Conservation (phyloP, 2,329 filamentous ascomycete species). For the Botrytis pseudocinerea region DNA sequence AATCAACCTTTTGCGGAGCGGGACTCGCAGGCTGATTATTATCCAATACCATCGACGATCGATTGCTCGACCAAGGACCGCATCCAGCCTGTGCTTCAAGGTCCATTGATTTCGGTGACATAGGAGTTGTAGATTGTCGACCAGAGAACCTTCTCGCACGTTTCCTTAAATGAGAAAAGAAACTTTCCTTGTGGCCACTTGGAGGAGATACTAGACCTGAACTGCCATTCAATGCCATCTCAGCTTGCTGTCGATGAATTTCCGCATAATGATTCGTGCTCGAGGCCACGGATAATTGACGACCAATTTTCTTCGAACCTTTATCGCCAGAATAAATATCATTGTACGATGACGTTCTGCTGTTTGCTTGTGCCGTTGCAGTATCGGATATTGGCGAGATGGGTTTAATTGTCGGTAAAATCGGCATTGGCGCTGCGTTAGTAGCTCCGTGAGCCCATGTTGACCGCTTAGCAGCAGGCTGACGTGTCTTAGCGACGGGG, state of each 20-base stretch:
- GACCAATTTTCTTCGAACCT: conserved; percentile 84
- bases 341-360: conserved; percentile 56
- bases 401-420: conserved; percentile 88
- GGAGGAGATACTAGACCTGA: conserved; percentile 74
- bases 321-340: conserved; percentile 58
- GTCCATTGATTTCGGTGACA: conserved; percentile 79
- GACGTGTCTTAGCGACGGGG: conserved; percentile 46
- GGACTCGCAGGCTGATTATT: conserved; percentile 48
- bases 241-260: conserved; percentile 84
- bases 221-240: conserved; percentile 80
- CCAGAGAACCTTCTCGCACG: conserved; percentile 90
- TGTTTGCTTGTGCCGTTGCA: conserved; percentile 84
- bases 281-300: conserved; percentile 89
- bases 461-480: conserved; percentile 72
- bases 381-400: conserved; percentile 96
- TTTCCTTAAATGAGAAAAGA: conserved; percentile 96
- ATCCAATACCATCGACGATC: conserved; percentile 81
- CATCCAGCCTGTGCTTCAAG: conserved; percentile 91
- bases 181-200: conserved; percentile 85
- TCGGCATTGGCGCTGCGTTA: conserved; percentile 88
- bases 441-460: conserved; percentile 88
- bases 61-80: conserved; percentile 81
- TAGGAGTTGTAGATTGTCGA: conserved; percentile 73
- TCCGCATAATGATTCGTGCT: conserved; percentile 92
- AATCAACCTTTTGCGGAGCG: conserved; percentile 52